Evolutionary conservation across 306 rosid genomes (phyloP).

Genomic region (Fragaria vesca): DNA sequence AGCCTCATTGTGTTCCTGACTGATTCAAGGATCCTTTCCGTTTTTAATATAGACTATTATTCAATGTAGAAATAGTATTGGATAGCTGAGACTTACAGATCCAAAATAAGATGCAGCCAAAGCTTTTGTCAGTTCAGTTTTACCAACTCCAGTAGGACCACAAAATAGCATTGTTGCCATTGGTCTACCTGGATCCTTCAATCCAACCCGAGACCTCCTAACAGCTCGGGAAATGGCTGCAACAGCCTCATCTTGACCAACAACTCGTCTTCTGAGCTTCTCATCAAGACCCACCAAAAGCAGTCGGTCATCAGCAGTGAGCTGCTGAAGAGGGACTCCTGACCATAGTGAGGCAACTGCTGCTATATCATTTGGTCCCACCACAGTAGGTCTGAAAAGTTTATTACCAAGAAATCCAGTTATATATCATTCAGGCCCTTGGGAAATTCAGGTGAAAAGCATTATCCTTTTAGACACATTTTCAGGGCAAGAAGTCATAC

Average conservation of each 20-base stretch:
- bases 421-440: slow-evolving; percentile 26
- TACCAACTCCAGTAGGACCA: slow-evolving; percentile 92
- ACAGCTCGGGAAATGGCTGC: slow-evolving; percentile 71
- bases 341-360: slow-evolving; percentile 81
- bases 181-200: slow-evolving; percentile 79
- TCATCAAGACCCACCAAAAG: slow-evolving; percentile 57
- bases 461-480: slow-evolving; percentile 17
- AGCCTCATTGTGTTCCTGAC: neutral
- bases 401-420: slow-evolving; percentile 27
- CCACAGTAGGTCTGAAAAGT: slow-evolving; percentile 51
- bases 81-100: slow-evolving; percentile 47
- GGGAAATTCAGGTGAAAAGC: slow-evolving; percentile 13
- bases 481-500: slow-evolving; percentile 48
- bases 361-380: slow-evolving; percentile 68
- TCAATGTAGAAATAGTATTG: neutral
- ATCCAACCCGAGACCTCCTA: slow-evolving; percentile 72
- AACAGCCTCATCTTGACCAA: slow-evolving; percentile 88
- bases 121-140: slow-evolving; percentile 77
- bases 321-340: slow-evolving; percentile 77
- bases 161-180: slow-evolving; percentile 74
- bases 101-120: slow-evolving; percentile 78
- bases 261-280: slow-evolving; percentile 60
- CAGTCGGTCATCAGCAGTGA: slow-evolving; percentile 67
- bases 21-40: neutral
- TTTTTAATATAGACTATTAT: neutral